Evolutionary conservation across 371 early-diverging fungal species (phyloP), one percentile per base, ranked within the genome.

Genomic region (Syncephalastrum racemosum): DNA sequence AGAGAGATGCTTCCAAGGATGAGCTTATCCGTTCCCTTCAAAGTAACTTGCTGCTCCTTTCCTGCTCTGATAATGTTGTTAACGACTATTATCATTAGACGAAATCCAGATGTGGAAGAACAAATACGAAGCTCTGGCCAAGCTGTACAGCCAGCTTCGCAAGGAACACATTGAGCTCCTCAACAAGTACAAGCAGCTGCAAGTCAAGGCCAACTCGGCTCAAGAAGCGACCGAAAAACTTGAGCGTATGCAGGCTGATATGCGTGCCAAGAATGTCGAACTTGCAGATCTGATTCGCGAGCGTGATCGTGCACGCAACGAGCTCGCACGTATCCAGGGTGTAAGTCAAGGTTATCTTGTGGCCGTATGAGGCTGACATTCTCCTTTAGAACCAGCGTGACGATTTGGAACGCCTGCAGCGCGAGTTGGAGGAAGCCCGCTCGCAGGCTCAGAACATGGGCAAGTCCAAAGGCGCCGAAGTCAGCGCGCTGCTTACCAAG

Each of bases 101-200:
- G 78, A 88, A 66, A 81, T 92, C 24, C 84, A 86, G 56, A 86
- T 90, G 71, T 93, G 91, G 90, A 93, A 91, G 78, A 86, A 88
- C 63, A 95, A 93, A 69, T 94, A 93, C 60, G 94, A 94, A 63
- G 90, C 91, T 8, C 70, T 95, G 10, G 93, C 95, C n/a, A 93
- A 93, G 62, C 75, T 97, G 25, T 98, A 98, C 66, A 91, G 96
- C 14, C 93, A 95, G 67, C 79, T 98, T 46, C 88, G 98, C 53
- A 94, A 96, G 68, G 97, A 96, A 61, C 97, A 98, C 71, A 78
- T 98, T 58, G 97, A 95, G 39, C 74, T 97, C 39, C 73, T 97
- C 62, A 85, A 83, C 55, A 93, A 93, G 71, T 95, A 89, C 77
- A 92, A 91, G 62, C 70, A 85, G 41, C 83, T 85, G 6, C 91